phyloP scores from a whole-genome alignment of 2,329 filamentous ascomycete genomes.

The Conoideocrella luteorostrata region DNA sequence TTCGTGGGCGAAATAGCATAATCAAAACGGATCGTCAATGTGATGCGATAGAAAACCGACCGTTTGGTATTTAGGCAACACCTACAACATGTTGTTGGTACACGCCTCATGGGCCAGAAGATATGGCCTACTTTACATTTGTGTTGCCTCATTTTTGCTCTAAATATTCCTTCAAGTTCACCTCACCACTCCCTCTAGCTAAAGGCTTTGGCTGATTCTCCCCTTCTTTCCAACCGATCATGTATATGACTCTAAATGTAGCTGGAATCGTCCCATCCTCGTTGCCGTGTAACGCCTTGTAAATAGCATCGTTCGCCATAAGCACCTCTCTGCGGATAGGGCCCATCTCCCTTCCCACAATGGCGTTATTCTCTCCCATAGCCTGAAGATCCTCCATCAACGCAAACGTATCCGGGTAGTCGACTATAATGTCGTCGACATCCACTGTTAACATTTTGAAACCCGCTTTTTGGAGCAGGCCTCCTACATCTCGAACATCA shows the following conservation, averaged over 20 bases:
- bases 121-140: background rate
- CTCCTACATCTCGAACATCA: slow-evolving; percentile 86
- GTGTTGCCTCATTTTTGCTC: slow-evolving; percentile 32
- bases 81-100: too few species aligned
- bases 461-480: slow-evolving; percentile 75
- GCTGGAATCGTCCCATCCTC: slow-evolving; percentile 72
- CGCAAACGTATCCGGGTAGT: slow-evolving; percentile 83
- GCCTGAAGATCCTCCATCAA: slow-evolving; percentile 91
- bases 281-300: slow-evolving; percentile 79
- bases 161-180: slow-evolving; percentile 81
- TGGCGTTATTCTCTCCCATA: slow-evolving; percentile 93
- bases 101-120: background rate
- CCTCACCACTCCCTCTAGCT: slow-evolving; percentile 73
- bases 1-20: slow-evolving; percentile 62
- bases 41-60: background rate
- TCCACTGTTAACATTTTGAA: slow-evolving; percentile 97
- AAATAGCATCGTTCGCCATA: slow-evolving; percentile 82
- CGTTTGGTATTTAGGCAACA: background rate
- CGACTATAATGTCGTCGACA: slow-evolving; percentile 93
- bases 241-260: slow-evolving; percentile 92
- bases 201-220: slow-evolving; percentile 73
- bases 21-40: background rate
- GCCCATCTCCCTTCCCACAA: slow-evolving; percentile 76
- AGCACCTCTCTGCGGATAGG: slow-evolving; percentile 75
- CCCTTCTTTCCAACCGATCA: slow-evolving; percentile 97